Base-by-base conservation (phyloP, 176 grass and related monocot genomes). In the Paspalum notatum region DNA sequence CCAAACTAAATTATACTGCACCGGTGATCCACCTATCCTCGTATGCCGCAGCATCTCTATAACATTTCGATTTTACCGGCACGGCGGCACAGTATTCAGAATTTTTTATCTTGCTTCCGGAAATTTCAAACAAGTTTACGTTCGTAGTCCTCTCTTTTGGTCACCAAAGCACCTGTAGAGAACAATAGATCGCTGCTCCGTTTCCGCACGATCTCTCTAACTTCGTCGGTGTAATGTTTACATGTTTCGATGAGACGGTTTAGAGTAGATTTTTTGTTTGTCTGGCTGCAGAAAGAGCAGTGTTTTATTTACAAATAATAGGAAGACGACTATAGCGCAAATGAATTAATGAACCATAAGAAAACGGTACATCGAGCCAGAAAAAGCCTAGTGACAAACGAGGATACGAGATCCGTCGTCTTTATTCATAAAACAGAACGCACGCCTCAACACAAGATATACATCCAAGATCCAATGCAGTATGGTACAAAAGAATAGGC, bases 401-500 rank as follows among this genome's bases (percentile, higher is more conserved):
- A 75, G 32, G 3, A 32, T 32, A 42, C 11, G 47, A 39, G 59
- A 61, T 54, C 25, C 71, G 55, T 12, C 60, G 66, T 59, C 49
- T 82, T 85, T 89, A 89, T 85, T 89, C 72, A 77, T 77, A 26
- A 26, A 0, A 55, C 9, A 81, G 20, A 65, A 81, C 16, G 9
- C 3, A 81, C 46, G 48, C 40, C 41, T 77, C 41, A 48, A n/a
- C 22, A 64, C 8, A 76, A 67, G 64, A 68, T 76, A 51, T 65
- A 75, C 48, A 67, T 21, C 9, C 12, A 73, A 7, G 6, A 9
- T 67, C 5, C 83, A 86, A 78, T 86, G 60, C 20, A 16, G 76
- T 86, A 86, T 90, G 79, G 22, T 90, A 82, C 87, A 90, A 82
- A 85, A 81, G 82, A 89, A 90, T 85, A 56, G 63, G 66, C 54